A percentile compares a stretch with the other conserved stretches of the same genome.
Conservation (phyloP, 2,329 filamentous ascomycete genomes). For the Penicillium oxalicum region DNA sequence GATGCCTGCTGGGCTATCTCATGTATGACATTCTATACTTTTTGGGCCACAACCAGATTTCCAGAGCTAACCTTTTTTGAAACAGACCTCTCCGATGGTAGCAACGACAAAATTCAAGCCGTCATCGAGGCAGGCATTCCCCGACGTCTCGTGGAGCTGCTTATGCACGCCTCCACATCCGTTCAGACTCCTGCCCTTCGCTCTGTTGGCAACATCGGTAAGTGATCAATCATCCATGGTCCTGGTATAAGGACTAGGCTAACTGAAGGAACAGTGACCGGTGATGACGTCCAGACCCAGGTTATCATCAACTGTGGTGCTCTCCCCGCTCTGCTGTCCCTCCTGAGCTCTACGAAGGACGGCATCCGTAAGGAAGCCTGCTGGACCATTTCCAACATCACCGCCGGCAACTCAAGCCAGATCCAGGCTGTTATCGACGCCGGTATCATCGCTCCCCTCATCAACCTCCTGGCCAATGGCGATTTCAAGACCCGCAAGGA, state of each 20-base stretch:
- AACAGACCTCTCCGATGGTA: conserved; percentile 77
- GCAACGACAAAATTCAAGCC: conserved; percentile 98
- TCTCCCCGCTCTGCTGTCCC: conserved; percentile 82
- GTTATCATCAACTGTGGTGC: conserved; percentile 99
- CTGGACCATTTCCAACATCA: conserved; percentile 99
- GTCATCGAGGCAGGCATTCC: conserved; percentile 98
- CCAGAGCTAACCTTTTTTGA: not conserved
- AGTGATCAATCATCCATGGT: not conserved
- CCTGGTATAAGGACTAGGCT: not conserved
- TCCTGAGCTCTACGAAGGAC: conserved; percentile 95
- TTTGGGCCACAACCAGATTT: not conserved
- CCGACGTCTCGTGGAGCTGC: conserved; percentile 87
- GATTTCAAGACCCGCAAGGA: conserved; percentile 99
- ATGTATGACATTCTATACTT: conserved; percentile 34
- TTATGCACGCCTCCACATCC: conserved; percentile 97
- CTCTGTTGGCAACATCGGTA: conserved; percentile 84
- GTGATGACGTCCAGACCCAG: conserved; percentile 97
- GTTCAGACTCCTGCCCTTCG: conserved; percentile 96
- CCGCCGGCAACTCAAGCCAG: conserved; percentile 93
- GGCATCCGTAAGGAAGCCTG: conserved; percentile 98
- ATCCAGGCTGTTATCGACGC: conserved; percentile 96
- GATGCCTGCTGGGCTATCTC: conserved; percentile 99
- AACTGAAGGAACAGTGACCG: conserved; percentile 59
- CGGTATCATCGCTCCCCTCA: conserved; percentile 92
- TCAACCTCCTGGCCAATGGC: conserved; percentile 91